Conservation (phyloP, 495 filamentous ascomycete species). For the Niebla homalea region DNA sequence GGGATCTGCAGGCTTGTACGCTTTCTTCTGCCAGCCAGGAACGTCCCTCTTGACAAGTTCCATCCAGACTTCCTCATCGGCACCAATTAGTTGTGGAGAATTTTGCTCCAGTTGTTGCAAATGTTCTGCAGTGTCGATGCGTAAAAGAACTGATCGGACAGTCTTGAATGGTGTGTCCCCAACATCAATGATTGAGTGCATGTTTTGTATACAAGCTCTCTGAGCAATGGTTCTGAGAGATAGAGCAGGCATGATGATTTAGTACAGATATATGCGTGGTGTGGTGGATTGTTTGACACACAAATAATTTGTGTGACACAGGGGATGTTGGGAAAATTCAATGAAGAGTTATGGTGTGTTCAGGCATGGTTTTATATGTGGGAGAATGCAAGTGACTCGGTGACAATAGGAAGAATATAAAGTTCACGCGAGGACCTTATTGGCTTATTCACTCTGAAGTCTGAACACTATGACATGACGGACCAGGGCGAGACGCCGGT, state of each 20-base stretch:
- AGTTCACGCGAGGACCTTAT: no score
- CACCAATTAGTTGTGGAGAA: slow-evolving; percentile 50
- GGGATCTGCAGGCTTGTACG: slow-evolving; percentile 40
- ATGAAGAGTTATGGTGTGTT: not conserved
- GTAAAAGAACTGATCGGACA: slow-evolving; percentile 44
- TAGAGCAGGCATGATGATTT: slow-evolving; percentile 28
- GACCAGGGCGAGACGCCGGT: no score
- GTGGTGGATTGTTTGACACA: not conserved
- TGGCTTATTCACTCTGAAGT: no score
- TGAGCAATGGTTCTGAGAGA: slow-evolving; percentile 31
- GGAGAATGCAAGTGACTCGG: no score
- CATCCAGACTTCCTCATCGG: slow-evolving; percentile 52
- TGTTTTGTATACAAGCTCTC: slow-evolving; percentile 32
- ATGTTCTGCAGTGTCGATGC: slow-evolving; percentile 52
- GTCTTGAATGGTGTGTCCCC: slow-evolving; percentile 51
- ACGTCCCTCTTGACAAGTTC: slow-evolving; percentile 57
- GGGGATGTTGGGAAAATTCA: not conserved
- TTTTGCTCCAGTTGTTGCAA: slow-evolving; percentile 49
- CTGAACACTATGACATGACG: no score
- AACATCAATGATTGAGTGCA: slow-evolving; percentile 42
- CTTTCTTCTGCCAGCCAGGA: slow-evolving; percentile 43
- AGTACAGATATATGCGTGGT: not conserved
- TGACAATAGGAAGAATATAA: no score
- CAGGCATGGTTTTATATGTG: no score
- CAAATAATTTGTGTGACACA: not conserved